phyloP scores from a whole-genome alignment of 805 yeast genomes.

The Candida taoyuanica region DNA sequence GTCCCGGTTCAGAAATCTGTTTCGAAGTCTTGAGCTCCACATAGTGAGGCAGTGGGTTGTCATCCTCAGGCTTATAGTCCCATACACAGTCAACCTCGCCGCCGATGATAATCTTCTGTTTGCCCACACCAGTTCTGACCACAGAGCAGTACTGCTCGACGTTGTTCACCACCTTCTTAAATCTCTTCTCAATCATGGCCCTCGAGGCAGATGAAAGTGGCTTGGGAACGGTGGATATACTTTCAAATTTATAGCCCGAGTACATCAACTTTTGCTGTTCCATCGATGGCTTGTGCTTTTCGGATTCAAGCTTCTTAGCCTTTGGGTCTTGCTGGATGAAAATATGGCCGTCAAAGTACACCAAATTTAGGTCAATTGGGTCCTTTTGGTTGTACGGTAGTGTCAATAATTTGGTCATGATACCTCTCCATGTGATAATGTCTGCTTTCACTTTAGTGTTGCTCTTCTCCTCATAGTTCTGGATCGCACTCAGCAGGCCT shows the following conservation, averaged over 20 bases:
- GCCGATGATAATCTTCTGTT: constrained; percentile 60
- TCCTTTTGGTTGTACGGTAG: constrained; percentile 58
- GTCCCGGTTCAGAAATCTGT: constrained; percentile 49
- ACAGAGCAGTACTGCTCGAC: constrained; percentile 76
- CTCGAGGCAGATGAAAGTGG: constrained; percentile 74
- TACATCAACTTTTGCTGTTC: constrained; percentile 42
- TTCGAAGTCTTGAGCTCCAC: constrained; percentile 77
- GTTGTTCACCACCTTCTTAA: constrained; percentile 55
- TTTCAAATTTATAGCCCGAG: constrained; percentile 84
- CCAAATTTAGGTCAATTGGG: constrained; percentile 55
- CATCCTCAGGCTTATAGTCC: constrained; percentile 63
- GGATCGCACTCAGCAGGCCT: constrained; percentile 53
- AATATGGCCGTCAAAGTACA: constrained; percentile 70
- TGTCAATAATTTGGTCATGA: constrained; percentile 68
- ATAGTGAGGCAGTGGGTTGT: constrained; percentile 55
- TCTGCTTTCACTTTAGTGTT: constrained; percentile 49
- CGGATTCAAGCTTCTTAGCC: constrained; percentile 25
- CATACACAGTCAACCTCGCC: constrained; percentile 92
- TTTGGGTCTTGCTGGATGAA: constrained; percentile 46
- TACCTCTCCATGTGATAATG: constrained; percentile 80
- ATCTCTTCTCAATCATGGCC: constrained; percentile 60
- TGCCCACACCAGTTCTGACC: constrained; percentile 83
- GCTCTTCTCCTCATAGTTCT: constrained; percentile 46
- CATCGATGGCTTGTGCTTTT: constrained; percentile 24
- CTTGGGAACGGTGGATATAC: constrained; percentile 63